Conservation (phyloP, 2,329 filamentous ascomycete species). For the Emmonsia crescens region DNA sequence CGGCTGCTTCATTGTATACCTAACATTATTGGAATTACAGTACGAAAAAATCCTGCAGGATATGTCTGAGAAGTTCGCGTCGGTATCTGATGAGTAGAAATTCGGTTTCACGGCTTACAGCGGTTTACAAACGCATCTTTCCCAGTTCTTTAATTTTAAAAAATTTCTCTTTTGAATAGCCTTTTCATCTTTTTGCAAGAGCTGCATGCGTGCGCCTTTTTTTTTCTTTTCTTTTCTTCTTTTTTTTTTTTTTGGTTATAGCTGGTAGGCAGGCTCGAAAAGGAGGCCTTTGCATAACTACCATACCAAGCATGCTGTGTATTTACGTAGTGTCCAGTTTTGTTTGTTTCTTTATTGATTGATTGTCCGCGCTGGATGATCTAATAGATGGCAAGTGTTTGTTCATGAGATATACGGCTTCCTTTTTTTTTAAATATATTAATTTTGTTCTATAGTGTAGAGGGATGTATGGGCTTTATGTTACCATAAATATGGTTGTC, state of each 20-base stretch:
- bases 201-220: background rate
- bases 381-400: background rate
- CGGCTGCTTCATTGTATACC: background rate
- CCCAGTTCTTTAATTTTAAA: background rate
- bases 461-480: too few relatives aligned
- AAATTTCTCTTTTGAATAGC: background rate
- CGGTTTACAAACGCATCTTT: background rate
- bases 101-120: background rate
- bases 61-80: conserved; percentile 96
- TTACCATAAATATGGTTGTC: too few relatives aligned
- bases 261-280: background rate
- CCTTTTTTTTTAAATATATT: background rate
- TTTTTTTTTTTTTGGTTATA: background rate
- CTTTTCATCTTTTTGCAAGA: background rate
- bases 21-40: conserved; percentile 21
- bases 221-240: background rate
- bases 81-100: conserved; percentile 84
- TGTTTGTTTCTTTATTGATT: background rate
- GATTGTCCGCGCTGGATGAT: background rate
- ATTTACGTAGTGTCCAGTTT: background rate
- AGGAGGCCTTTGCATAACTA: background rate
- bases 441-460: background rate
- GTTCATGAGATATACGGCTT: background rate
- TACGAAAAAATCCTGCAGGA: conserved; percentile 85
- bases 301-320: background rate